phyloP scores from a whole-genome alignment of 306 rosid species.

The Fagus crenata region DNA sequence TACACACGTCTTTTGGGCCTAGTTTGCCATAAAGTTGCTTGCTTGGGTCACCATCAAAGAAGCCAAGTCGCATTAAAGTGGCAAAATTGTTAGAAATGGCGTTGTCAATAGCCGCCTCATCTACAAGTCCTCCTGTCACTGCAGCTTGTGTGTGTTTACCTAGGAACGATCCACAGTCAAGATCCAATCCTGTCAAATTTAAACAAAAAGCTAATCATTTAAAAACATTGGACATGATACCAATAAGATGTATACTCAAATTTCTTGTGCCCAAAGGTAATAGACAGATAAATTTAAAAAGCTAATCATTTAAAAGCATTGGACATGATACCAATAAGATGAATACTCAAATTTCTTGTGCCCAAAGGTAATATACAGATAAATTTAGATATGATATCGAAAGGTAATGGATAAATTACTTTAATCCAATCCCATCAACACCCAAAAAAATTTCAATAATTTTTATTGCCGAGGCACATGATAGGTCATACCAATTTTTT shows the following conservation, averaged over 20 bases:
- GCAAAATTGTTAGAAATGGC: slow-evolving; percentile 82
- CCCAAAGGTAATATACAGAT: neutral
- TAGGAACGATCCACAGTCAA: slow-evolving; percentile 75
- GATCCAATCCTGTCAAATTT: slow-evolving; percentile 66
- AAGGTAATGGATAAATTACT: neutral
- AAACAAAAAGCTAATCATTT: neutral
- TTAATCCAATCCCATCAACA: neutral
- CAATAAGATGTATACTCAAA: neutral
- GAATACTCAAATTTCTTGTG: neutral
- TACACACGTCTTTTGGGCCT: slow-evolving; percentile 98
- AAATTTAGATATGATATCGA: neutral
- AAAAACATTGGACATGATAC: neutral
- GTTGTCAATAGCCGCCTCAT: slow-evolving; percentile 64
- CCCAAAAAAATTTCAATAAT: neutral
- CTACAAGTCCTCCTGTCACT: slow-evolving; percentile 71
- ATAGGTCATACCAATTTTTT: neutral
- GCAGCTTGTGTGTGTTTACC: slow-evolving; percentile 77
- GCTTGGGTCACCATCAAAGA: slow-evolving; percentile 90
- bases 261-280: neutral
- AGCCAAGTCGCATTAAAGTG: slow-evolving; percentile 87
- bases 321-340: neutral
- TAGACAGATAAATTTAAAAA: neutral
- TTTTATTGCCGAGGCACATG: neutral
- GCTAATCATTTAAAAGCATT: neutral
- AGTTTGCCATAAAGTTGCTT: slow-evolving; percentile 73